Evolutionary conservation across 2,329 filamentous ascomycete genomes (phyloP).

Genomic region (Sarocladium brachiariae): DNA sequence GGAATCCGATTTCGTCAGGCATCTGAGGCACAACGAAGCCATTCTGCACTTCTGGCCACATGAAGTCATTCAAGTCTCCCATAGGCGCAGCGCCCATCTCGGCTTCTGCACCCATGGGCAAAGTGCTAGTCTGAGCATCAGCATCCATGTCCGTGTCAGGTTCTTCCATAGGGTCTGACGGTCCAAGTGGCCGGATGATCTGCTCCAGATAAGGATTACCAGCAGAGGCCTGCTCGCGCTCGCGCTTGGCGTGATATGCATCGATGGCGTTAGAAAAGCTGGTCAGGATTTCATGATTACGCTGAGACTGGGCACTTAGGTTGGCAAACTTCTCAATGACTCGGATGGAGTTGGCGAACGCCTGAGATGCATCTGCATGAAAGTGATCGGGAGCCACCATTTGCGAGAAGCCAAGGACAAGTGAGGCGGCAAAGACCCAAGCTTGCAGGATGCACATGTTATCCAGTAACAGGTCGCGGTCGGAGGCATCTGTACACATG

Average conservation of each 20-base stretch:
- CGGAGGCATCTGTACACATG: constrained; percentile 2
- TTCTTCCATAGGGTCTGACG: not conserved
- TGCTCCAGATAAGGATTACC: constrained; percentile 4
- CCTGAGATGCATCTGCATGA: constrained; percentile 1
- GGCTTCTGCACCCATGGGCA: not conserved
- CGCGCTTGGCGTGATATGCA: not conserved
- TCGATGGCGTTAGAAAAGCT: constrained; percentile 5
- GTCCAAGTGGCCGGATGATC: not conserved
- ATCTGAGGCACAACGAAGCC: constrained; percentile 7
- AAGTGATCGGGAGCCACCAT: not conserved
- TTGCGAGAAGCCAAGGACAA: constrained; percentile 4
- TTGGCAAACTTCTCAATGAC: not conserved
- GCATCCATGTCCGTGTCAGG: not conserved
- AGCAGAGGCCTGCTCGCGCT: constrained; percentile 1
- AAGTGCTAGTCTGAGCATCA: not conserved
- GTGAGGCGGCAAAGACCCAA: not conserved
- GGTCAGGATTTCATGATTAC: constrained; percentile 5
- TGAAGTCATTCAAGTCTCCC: constrained; percentile 1
- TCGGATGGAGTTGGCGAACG: constrained; percentile 1
- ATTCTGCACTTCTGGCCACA: constrained; percentile 6
- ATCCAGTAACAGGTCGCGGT: constrained; percentile 1
- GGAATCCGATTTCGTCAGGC: constrained; percentile 6
- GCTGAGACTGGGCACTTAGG: constrained; percentile 5
- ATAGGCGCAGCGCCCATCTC: not conserved
- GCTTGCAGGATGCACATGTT: constrained; percentile 7